Percentiles rank a stretch among this genome's conserved stretches.
Evolutionary conservation across 108 stramenopile genomes (phyloP).

Genomic region (Ochromonas danica): DNA sequence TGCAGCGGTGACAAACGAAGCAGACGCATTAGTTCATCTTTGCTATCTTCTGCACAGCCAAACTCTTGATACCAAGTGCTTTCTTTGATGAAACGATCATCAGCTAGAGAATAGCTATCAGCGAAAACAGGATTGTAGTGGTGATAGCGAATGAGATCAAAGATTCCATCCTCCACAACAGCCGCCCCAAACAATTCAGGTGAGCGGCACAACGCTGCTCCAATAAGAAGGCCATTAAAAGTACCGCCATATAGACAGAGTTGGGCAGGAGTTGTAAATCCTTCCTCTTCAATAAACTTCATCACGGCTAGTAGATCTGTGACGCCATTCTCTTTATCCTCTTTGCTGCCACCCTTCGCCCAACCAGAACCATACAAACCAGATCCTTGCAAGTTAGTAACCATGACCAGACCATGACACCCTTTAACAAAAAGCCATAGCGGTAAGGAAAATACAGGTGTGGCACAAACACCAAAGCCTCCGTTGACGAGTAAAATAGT

Average conservation of each 20-base stretch:
- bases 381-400: not conserved
- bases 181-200: not conserved
- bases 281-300: not conserved
- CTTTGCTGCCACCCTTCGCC: no score
- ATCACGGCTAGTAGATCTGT: not conserved
- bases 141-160: conserved; percentile 5
- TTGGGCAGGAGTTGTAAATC: not conserved
- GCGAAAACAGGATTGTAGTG: not conserved
- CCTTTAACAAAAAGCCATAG: not conserved
- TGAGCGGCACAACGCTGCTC: not conserved
- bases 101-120: not conserved
- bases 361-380: not conserved
- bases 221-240: not conserved
- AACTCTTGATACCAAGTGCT: not conserved
- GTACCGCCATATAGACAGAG: not conserved
- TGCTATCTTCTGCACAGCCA: not conserved
- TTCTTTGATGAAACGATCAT: not conserved
- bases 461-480: not conserved
- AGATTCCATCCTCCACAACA: conserved; percentile 1
- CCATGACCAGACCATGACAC: not conserved
- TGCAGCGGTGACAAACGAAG: not conserved
- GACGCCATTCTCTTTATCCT: not conserved
- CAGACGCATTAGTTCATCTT: not conserved
- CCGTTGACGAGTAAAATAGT: not conserved
- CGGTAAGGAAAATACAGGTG: conserved; percentile 4